Percentiles rank a stretch among this genome's conserved stretches.
Evolutionary conservation across 1,139 yeast genomes (phyloP).

Genomic region (Geotrichum reessii): DNA sequence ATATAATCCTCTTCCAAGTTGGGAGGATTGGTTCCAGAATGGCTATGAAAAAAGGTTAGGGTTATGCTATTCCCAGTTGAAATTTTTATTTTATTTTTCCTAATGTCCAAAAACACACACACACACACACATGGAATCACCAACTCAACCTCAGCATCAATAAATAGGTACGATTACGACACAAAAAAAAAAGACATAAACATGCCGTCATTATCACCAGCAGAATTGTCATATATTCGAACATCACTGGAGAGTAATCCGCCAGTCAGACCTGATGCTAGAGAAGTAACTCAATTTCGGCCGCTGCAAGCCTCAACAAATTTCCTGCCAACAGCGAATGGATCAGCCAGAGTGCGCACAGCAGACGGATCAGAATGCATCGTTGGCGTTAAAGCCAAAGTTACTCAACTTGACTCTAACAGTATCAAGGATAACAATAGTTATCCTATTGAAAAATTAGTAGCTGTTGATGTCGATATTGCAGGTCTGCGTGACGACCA

Average conservation of each 20-base stretch:
- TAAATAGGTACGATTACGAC: not conserved
- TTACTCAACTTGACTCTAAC: slow-evolving; percentile 42
- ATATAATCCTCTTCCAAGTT: too few relatives aligned
- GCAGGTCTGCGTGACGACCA: slow-evolving; percentile 36
- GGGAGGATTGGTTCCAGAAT: too few relatives aligned
- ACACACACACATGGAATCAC: too few relatives aligned
- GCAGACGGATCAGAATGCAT: slow-evolving; percentile 91
- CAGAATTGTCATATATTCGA: slow-evolving; percentile 75
- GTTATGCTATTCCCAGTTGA: not conserved
- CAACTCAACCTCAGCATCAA: not conserved
- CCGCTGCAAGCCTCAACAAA: slow-evolving; percentile 80
- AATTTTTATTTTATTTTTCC: not conserved
- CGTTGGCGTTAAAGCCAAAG: slow-evolving; percentile 82
- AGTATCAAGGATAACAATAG: slow-evolving; percentile 18
- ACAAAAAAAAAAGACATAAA: not conserved
- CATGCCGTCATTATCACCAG: slow-evolving; percentile 54
- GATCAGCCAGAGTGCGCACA: slow-evolving; percentile 79
- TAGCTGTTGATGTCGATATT: slow-evolving; percentile 72
- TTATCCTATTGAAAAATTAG: slow-evolving; percentile 37
- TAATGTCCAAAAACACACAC: not conserved
- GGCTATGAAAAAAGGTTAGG: too few relatives aligned
- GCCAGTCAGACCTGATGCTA: slow-evolving; percentile 77
- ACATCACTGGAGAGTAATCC: slow-evolving; percentile 62
- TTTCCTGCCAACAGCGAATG: slow-evolving; percentile 81
- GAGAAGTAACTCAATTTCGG: slow-evolving; percentile 66